phyloP scores from a whole-genome alignment of 2,329 filamentous ascomycete species.

The Ophiostoma novo-ulmi region DNA sequence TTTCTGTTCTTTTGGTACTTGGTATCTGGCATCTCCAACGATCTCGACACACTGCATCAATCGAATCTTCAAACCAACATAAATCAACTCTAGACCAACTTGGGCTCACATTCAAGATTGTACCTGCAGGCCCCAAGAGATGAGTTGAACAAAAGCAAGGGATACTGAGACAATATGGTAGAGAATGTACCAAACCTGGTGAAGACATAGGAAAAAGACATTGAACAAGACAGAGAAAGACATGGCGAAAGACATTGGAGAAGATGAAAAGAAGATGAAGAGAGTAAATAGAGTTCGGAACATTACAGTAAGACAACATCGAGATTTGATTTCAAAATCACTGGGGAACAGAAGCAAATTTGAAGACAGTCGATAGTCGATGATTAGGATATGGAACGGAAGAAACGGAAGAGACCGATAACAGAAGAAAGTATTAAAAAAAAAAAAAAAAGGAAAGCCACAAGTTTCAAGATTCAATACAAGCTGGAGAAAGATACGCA shows the following conservation, averaged over 20 bases:
- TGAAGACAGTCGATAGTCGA: neutral
- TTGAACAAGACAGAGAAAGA: neutral
- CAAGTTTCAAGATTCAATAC: neutral
- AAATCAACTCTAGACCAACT: neutral
- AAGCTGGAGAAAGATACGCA: neutral
- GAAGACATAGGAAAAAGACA: neutral
- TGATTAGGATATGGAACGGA: neutral
- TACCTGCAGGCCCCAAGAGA: neutral
- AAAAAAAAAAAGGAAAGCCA: neutral
- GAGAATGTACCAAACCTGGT: neutral
- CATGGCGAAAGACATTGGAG: neutral
- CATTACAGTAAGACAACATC: neutral
- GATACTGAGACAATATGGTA: neutral
- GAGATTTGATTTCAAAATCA: neutral
- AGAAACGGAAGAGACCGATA: neutral
- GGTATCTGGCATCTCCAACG: neutral
- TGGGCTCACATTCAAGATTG: neutral
- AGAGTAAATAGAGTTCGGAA: neutral
- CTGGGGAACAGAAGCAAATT: conserved; percentile 6
- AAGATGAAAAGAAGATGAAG: no score
- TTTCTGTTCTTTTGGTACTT: neutral
- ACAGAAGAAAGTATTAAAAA: neutral
- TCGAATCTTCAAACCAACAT: neutral
- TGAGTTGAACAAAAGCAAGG: neutral
- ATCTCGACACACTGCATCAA: neutral